Conservation (phyloP, 192 early-diverging fungal species). For the Backusella liffmaniae region DNA sequence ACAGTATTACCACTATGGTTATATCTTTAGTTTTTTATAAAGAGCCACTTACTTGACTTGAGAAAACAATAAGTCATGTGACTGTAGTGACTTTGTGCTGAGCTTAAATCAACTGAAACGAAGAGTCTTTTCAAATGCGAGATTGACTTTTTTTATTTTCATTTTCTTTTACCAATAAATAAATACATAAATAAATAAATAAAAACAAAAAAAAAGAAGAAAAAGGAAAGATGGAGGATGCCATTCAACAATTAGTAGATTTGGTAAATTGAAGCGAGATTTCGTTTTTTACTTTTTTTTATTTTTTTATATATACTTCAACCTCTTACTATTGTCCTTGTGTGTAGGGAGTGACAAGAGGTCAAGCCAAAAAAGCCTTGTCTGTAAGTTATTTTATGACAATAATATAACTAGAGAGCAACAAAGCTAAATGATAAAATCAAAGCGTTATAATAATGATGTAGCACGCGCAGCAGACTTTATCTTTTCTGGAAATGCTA, state of each 20-base stretch:
- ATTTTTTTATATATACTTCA: neutral
- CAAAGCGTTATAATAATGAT: constrained; percentile 39
- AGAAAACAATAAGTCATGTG: neutral
- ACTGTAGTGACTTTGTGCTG: neutral
- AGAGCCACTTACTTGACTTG: neutral
- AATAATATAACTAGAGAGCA: neutral
- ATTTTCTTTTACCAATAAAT: neutral
- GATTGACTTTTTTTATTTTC: neutral
- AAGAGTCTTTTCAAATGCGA: neutral
- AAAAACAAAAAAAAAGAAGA: neutral
- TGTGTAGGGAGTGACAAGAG: constrained; percentile 16
- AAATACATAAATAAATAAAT: neutral
- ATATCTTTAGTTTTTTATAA: neutral
- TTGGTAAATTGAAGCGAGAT: neutral
- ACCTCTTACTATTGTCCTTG: neutral
- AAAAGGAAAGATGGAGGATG: constrained; percentile 9
- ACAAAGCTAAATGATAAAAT: neutral
- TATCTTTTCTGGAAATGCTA: constrained; percentile 35
- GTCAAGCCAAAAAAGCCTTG: constrained; percentile 17
- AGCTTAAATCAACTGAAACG: neutral
- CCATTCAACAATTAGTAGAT: constrained; percentile 13
- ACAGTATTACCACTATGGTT: too few species aligned
- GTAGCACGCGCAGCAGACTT: constrained; percentile 38
- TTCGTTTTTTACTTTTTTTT: neutral
- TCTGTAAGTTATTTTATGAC: constrained; percentile 8